Evolutionary conservation across 2,329 filamentous ascomycete genomes (phyloP), one percentile per base, ranked within the genome.

Genomic region (Aspergillus alliaceus): DNA sequence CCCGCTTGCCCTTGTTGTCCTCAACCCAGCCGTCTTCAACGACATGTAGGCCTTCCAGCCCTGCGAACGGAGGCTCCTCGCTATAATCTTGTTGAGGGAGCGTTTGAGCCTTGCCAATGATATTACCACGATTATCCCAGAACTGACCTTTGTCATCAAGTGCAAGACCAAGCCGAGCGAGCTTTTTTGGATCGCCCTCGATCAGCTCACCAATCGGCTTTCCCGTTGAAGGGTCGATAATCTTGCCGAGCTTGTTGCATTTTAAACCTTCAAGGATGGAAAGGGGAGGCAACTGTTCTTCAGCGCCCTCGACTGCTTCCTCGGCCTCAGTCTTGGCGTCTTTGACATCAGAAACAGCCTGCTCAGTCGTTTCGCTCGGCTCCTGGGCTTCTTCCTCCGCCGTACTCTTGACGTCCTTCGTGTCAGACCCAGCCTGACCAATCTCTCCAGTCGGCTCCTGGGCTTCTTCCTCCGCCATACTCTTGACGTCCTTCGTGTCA

Each of bases 111-210:
- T 82, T 82, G 39, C 86, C 86, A 59, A 88, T 80, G 60, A 88
- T 79, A 42, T 86, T 85, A 44, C 86, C 85, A 46, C 84, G 81
- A 69, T 81, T 84, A 69, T 87, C 85, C 66, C 87, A 79, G 55
- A 88, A 84, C 65, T 88, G 86, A 20, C 86, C 86, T 71, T 86
- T 79, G 58, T 80, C 81, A 62, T 88, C 86, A 24, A 75, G 70
- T 15, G 66, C 63, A 20, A 63, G 66, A 9, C 75, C 76, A 20
- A 72, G 60, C 47, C 73, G 74, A 47, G 73, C 66, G 63, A 86
- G 77, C 72, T 87, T 88, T 75, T 86, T 87, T 57, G 86, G 81
- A 18, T 86, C 83, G 60, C 86, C 87, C 60, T 87, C 84, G 14
- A 80, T 72, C 12, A 87, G 71, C 52, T 88, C 82, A 40, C 87